phyloP scores from a whole-genome alignment of 495 filamentous ascomycete genomes.

The Penicillium fimorum region DNA sequence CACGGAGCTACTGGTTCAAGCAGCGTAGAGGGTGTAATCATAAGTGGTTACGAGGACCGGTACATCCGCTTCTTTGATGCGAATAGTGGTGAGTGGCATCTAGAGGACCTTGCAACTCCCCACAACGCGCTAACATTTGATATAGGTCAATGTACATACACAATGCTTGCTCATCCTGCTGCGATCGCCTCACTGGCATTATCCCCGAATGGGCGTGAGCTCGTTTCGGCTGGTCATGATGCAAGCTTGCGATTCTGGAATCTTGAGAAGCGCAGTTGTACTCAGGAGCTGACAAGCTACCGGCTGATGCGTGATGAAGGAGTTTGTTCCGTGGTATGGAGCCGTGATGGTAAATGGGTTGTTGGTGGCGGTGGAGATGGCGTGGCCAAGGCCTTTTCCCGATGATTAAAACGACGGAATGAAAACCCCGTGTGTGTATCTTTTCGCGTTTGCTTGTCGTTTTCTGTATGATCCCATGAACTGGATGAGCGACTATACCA shows the following conservation, averaged over 20 bases:
- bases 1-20: slow-evolving; percentile 82
- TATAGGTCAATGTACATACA: slow-evolving; percentile 96
- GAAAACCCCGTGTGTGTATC: slow-evolving; percentile 30
- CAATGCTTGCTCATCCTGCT: slow-evolving; percentile 93
- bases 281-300: slow-evolving; percentile 89
- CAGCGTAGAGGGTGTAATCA: slow-evolving; percentile 87
- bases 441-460: slow-evolving; percentile 22
- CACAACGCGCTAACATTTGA: slow-evolving; percentile 31
- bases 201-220: slow-evolving; percentile 87
- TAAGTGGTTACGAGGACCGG: slow-evolving; percentile 92
- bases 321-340: slow-evolving; percentile 91
- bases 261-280: slow-evolving; percentile 91
- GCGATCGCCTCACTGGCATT: slow-evolving; percentile 88
- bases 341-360: slow-evolving; percentile 88
- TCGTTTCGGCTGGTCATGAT: slow-evolving; percentile 94
- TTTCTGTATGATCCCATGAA: slow-evolving; percentile 42
- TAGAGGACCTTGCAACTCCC: background rate
- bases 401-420: slow-evolving; percentile 41
- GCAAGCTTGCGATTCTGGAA: slow-evolving; percentile 94
- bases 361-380: slow-evolving; percentile 96
- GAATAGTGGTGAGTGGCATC: slow-evolving; percentile 80
- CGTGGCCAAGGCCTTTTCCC: slow-evolving; percentile 90
- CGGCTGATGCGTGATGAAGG: slow-evolving; percentile 92
- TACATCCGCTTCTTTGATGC: slow-evolving; percentile 97
- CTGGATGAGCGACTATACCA: slow-evolving; percentile 44